A percentile compares a stretch with the other conserved stretches of the same genome.
Evolutionary conservation across 192 early-diverging fungal species (phyloP).

Genomic region (Umbelopsis ramanniana): DNA sequence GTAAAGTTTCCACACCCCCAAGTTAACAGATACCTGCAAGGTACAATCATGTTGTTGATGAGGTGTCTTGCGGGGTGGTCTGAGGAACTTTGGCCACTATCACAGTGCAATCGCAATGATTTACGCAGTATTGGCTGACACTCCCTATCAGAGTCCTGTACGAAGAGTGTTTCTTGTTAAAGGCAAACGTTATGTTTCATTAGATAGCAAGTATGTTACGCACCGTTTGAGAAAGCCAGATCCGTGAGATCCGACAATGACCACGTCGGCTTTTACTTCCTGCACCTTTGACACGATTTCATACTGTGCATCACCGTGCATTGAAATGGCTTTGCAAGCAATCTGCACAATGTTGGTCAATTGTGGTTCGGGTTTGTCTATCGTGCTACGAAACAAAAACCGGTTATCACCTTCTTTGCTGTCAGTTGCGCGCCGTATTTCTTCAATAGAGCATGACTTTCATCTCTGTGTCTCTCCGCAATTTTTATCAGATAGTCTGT

Average conservation of each 20-base stretch:
- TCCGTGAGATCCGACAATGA: slow-evolving; percentile 68
- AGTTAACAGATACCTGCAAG: too few species aligned
- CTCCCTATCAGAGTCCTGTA: slow-evolving; percentile 48
- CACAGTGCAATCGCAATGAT: slow-evolving; percentile 43
- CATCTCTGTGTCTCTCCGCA: slow-evolving; percentile 31
- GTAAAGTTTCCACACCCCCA: too few species aligned
- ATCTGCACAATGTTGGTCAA: slow-evolving; percentile 29
- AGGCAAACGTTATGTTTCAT: too few species aligned
- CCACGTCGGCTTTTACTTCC: slow-evolving; percentile 59
- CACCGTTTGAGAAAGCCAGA: slow-evolving; percentile 57
- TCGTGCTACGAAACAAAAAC: background rate
- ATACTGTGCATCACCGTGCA: slow-evolving; percentile 63
- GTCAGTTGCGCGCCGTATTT: slow-evolving; percentile 25
- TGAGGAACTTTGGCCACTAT: slow-evolving; percentile 31
- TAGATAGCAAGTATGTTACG: background rate
- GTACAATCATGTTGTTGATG: too few species aligned
- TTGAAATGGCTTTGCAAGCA: slow-evolving; percentile 57
- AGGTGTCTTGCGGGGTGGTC: too few species aligned
- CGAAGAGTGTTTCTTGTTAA: too few species aligned
- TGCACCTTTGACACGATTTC: slow-evolving; percentile 63
- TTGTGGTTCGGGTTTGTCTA: too few species aligned
- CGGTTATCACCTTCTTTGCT: slow-evolving; percentile 25
- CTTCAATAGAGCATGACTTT: slow-evolving; percentile 33
- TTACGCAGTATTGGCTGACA: slow-evolving; percentile 53
- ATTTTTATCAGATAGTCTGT: slow-evolving; percentile 29